These are phyloP conservation scores for Dictyophora rubrovolvata DNA, from an alignment of 768 basidiomycete species.

Conservation along the genomic window DNA sequence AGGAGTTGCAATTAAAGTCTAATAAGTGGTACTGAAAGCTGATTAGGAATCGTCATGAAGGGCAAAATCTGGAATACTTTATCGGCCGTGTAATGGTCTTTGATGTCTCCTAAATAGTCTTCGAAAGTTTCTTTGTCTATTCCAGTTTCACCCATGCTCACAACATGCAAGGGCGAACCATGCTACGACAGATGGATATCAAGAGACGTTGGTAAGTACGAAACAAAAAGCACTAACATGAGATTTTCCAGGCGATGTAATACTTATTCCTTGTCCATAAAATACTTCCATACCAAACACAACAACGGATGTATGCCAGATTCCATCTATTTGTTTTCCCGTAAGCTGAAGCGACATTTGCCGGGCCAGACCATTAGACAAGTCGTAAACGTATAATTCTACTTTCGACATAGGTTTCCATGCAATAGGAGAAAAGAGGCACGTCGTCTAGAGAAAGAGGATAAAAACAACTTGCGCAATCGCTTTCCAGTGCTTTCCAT, in stretches of 20 bases:
- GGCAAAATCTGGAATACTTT: conserved; percentile 42
- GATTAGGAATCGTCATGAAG: neutral
- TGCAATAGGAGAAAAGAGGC: neutral
- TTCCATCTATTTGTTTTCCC: conserved; percentile 84
- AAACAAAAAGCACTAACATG: conserved; percentile 44
- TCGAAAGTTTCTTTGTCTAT: conserved; percentile 79
- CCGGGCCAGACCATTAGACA: conserved; percentile 77
- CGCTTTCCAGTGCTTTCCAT: neutral
- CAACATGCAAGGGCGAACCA: conserved; percentile 56
- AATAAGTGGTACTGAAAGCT: neutral
- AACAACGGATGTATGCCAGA: conserved; percentile 95
- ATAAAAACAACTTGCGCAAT: neutral
- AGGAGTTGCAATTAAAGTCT: conserved; percentile 96
- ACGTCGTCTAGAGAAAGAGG: neutral
- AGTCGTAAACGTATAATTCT: conserved; percentile 83
- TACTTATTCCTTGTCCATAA: conserved; percentile 79
- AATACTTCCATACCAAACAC: conserved; percentile 79
- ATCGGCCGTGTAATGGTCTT: conserved; percentile 77
- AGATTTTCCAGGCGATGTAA: conserved; percentile 65
- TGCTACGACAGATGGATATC: conserved; percentile 34
- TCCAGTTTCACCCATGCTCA: conserved; percentile 70
- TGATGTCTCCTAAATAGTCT: conserved; percentile 72
- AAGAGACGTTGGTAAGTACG: neutral
- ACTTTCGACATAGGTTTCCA: conserved; percentile 30
- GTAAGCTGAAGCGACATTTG: conserved; percentile 72